Base-by-base conservation (phyloP, 305 asterid genomes). In the Withania somnifera region DNA sequence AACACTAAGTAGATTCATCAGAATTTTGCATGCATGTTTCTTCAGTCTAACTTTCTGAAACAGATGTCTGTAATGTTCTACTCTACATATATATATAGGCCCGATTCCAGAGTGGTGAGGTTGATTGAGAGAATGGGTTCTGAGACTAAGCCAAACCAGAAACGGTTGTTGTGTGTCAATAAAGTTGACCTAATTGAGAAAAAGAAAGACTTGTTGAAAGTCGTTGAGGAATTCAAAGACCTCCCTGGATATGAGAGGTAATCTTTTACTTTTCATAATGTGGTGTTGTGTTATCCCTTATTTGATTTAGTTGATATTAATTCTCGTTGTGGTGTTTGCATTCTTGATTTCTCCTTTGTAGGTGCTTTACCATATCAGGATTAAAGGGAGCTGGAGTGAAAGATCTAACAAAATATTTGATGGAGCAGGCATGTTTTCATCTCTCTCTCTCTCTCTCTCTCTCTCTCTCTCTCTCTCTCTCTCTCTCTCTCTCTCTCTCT, bases 81-180 rank as follows among this genome's bases (percentile, higher is more conserved):
- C n/a, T 61, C 61, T 83, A 84, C 82, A 45, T 82, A 61, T 84
- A 61, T 84, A 53, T 83, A 67, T 84, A 96, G 98, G 82, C 98
- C 97, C 79, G 99, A 96, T 87, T 87, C 97, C 64, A 93, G 99
- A 88, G 99, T 96, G 68, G 93, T 92, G 90, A 92, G 95, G 88
- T 88, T 96, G 93, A 91, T 96, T 22, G 87, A 94, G 84, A 88
- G 97, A 86, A 90, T 96, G 99, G 99, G 99, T 82, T 88, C 97
- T 53, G 89, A 88, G 32, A 83, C 80, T 77, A 86, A 79, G 79
- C 82, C 94, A 80, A 86, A 80, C 66, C 99, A 96, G 91, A 96
- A 90, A 89, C 95, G 98, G 20, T 85, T 96, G 36, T 82, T 94
- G 83, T 96, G 99, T 85, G 89, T 96, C 89, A 96, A 96, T 86